Base-by-base conservation (phyloP, 2,329 filamentous ascomycete genomes). In the Penicillium sp. region DNA sequence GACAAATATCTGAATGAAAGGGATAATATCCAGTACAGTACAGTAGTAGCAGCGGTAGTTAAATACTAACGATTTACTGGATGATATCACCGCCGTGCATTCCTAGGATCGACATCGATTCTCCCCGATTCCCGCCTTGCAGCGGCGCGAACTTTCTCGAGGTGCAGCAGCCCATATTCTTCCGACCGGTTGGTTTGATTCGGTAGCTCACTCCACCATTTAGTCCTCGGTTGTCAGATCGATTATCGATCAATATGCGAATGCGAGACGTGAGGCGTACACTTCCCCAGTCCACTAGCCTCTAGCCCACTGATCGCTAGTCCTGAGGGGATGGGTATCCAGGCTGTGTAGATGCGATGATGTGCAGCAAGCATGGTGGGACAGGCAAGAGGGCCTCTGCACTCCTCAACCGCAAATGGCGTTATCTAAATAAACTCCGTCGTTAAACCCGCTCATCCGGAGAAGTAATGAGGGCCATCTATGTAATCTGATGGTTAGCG, bases 71-170 rank as follows among this genome's bases (percentile, higher is more conserved):
- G 15, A 49, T 6, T 49, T 17, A n/a, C 17, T 49, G 7, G 17
- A 49, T 49, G 24, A 47, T 28, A 47, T 49, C 45, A 49, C 17
- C 26, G 30, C 24, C 45, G 26, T n/a, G 30, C 65, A 65, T 67
- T 65, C 61, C 53, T 59, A 53, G 15, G 65, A 67, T 67, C 65
- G 64, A 57, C 61, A 62, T 28, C 44, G 44, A 47, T 47, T 42
- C 33, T 40, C 44, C 54, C 58, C 55, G 53, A 35, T 26, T 49
- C 58, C 67, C 67, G 65, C 67, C 67, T 66, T 67, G 65, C 65
- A 65, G 60, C 62, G 53, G 64, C 60, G 33, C 42, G 47, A 63
- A 59, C 51, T 35, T 49, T 56, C 53, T 22, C 26, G 45, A 50
- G 17, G 17, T 28, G 19, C 40, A 62, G 58, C 56, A 66, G 26